A percentile compares a stretch with the other conserved stretches of the same genome.
Conservation (phyloP, 371 early-diverging fungal species). For the Mucor plumbeus region DNA sequence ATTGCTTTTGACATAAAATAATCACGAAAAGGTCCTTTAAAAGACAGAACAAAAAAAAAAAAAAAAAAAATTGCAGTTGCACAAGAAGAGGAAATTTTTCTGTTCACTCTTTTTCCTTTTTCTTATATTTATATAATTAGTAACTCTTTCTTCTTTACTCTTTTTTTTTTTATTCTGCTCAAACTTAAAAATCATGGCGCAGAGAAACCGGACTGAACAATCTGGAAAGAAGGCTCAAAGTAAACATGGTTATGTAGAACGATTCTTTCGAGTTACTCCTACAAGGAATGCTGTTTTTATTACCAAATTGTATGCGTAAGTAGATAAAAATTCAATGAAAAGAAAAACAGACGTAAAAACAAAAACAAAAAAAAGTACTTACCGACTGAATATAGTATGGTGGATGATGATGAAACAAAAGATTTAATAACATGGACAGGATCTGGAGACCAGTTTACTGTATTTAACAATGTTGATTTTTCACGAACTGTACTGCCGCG, state of each 20-base stretch:
- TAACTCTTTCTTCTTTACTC: constrained; percentile 8
- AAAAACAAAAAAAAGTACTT: background rate
- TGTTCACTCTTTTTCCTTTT: background rate
- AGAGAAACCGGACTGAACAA: background rate
- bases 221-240: constrained; percentile 14
- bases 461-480: constrained; percentile 30
- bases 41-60: background rate
- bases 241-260: constrained; percentile 30
- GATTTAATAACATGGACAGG: constrained; percentile 31
- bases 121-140: background rate
- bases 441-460: constrained; percentile 31
- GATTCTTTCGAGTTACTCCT: constrained; percentile 35
- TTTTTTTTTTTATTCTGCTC: background rate
- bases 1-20: too few relatives aligned
- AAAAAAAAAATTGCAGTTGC: background rate
- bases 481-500: constrained; percentile 28
- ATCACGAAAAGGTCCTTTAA: background rate
- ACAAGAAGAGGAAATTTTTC: background rate
- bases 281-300: constrained; percentile 32
- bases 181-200: background rate
- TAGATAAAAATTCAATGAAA: background rate
- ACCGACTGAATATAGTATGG: constrained; percentile 20
- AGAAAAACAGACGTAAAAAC: background rate
- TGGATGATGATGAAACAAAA: constrained; percentile 24
- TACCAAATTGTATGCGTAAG: constrained; percentile 33